Percentiles rank a stretch among this genome's conserved stretches.
Evolutionary conservation across 23 red algal genomes (phyloP).

Genomic region (Gracilaria caudata): DNA sequence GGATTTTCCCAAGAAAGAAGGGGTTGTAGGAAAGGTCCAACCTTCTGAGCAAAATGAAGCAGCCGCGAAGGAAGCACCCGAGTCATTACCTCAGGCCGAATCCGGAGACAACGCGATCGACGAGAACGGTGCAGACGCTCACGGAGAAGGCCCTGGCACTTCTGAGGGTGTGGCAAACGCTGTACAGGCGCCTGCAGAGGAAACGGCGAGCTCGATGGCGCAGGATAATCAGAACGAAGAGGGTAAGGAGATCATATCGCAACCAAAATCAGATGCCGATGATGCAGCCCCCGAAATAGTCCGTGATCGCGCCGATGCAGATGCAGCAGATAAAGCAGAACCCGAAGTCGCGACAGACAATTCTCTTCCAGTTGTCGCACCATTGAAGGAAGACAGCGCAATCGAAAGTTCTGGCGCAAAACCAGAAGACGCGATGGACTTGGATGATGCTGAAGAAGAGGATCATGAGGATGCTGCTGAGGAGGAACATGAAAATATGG

Average conservation of each 20-base stretch:
- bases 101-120: not conserved
- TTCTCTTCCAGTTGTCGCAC: not conserved
- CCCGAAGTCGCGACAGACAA: not conserved
- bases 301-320: not conserved
- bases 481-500: conserved; percentile 1
- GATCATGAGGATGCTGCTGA: not conserved
- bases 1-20: not conserved
- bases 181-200: not conserved
- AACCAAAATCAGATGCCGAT: not conserved
- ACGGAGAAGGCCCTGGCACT: not conserved
- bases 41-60: not conserved
- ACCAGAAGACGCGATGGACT: not conserved
- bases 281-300: not conserved
- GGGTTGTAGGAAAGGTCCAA: not conserved
- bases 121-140: not conserved
- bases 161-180: not conserved
- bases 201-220: not conserved
- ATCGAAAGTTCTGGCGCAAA: not conserved
- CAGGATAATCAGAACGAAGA: not conserved
- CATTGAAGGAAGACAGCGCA: not conserved
- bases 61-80: too few species aligned
- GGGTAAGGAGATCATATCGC: not conserved
- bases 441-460: conserved; percentile 6
- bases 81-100: not conserved
- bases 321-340: not conserved